A percentile compares a stretch with the other conserved stretches of the same genome.
These are phyloP conservation scores for Penicillium arizonense DNA, from an alignment of 495 filamentous ascomycete genomes.

Conservation along the genomic window DNA sequence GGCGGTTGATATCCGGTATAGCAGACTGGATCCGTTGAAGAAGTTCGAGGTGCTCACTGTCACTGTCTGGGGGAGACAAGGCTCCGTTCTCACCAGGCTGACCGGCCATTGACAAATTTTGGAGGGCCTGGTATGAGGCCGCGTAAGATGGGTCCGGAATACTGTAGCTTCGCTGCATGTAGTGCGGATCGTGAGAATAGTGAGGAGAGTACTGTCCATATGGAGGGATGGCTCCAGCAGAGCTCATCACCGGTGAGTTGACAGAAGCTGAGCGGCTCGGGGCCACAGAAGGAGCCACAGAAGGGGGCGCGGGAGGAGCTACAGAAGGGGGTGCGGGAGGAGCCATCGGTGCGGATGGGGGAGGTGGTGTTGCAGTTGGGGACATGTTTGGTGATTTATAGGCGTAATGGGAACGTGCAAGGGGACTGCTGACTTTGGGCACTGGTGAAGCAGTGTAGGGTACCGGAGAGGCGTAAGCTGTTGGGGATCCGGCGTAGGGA, in stretches of 20 bases:
- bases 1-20: slow-evolving; percentile 49
- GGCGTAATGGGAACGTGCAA: slow-evolving; percentile 36
- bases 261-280: slow-evolving; percentile 32
- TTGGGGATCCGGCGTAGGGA: slow-evolving; percentile 11
- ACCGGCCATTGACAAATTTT: slow-evolving; percentile 24
- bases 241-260: slow-evolving; percentile 40
- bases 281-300: slow-evolving; percentile 19
- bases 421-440: slow-evolving; percentile 40
- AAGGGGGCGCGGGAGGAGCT: slow-evolving; percentile 15
- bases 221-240: slow-evolving; percentile 32
- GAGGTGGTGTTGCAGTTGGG: slow-evolving; percentile 30
- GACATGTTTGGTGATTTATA: slow-evolving; percentile 43
- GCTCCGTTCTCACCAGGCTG: slow-evolving; percentile 26
- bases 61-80: slow-evolving; percentile 31
- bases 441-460: slow-evolving; percentile 31
- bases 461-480: slow-evolving; percentile 14
- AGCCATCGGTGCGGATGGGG: not conserved
- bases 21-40: slow-evolving; percentile 47
- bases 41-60: slow-evolving; percentile 42
- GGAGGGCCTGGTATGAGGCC: slow-evolving; percentile 33
- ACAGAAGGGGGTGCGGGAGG: slow-evolving; percentile 17
- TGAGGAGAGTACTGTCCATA: slow-evolving; percentile 35
- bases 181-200: slow-evolving; percentile 20
- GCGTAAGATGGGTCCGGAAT: slow-evolving; percentile 27
- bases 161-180: slow-evolving; percentile 32